These are phyloP conservation scores for Pichia californica DNA, from an alignment of 805 yeast genomes.

Conservation along the genomic window DNA sequence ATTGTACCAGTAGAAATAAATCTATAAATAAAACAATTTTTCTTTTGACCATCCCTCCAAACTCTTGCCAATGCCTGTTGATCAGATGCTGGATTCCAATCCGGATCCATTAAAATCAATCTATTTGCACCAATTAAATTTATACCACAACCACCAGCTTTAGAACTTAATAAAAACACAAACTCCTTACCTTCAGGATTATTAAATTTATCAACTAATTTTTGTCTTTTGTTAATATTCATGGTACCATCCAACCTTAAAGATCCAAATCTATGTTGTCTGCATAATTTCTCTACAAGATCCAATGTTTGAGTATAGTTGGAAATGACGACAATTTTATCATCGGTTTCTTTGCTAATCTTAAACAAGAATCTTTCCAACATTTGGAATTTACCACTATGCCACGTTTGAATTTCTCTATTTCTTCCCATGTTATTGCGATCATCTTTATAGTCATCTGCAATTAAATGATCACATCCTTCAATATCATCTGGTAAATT, in stretches of 20 bases:
- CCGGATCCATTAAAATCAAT: slow-evolving; percentile 77
- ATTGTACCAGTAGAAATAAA: slow-evolving; percentile 93
- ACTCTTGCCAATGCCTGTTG: slow-evolving; percentile 97
- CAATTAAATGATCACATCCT: slow-evolving; percentile 59
- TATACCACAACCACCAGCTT: slow-evolving; percentile 99
- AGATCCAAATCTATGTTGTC: slow-evolving; percentile 65
- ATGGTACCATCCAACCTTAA: slow-evolving; percentile 88
- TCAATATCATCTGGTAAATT: slow-evolving; percentile 71
- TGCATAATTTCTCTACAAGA: slow-evolving; percentile 80
- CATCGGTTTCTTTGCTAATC: slow-evolving; percentile 76
- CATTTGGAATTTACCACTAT: slow-evolving; percentile 81
- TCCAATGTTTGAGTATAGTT: slow-evolving; percentile 94
- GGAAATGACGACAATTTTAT: slow-evolving; percentile 89
- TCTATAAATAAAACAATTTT: slow-evolving; percentile 91
- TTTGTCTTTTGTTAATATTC: slow-evolving; percentile 88
- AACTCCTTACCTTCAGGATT: slow-evolving; percentile 86
- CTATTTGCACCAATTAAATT: slow-evolving; percentile 95
- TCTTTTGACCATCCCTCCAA: slow-evolving; percentile 98
- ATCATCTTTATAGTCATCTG: slow-evolving; percentile 63
- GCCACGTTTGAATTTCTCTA: slow-evolving; percentile 70
- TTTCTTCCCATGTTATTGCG: slow-evolving; percentile 44
- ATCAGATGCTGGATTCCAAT: slow-evolving; percentile 98
- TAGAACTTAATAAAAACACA: slow-evolving; percentile 81
- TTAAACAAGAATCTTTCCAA: slow-evolving; percentile 77
- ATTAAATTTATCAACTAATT: slow-evolving; percentile 80